Evolutionary conservation across 2,329 filamentous ascomycete genomes (phyloP).

Genomic region (Cladosporium sp.): DNA sequence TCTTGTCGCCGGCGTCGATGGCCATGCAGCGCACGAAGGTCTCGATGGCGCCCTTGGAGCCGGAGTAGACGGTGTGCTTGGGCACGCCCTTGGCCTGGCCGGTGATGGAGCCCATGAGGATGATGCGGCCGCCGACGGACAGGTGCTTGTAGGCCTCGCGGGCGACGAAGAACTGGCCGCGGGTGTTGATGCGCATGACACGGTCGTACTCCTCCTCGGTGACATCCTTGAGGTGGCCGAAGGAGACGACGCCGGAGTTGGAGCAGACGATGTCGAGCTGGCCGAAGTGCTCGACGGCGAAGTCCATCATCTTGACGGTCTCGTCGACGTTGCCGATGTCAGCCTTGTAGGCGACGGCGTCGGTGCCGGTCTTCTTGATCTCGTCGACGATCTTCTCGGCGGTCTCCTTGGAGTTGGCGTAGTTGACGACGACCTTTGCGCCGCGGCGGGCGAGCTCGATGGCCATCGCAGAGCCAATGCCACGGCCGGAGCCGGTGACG

Average conservation of each 20-base stretch:
- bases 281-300: constrained; percentile 64
- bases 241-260: constrained; percentile 62
- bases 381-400: constrained; percentile 65
- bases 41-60: constrained; percentile 56
- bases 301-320: constrained; percentile 63
- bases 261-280: constrained; percentile 69
- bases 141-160: constrained; percentile 57
- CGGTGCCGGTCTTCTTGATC: constrained; percentile 63
- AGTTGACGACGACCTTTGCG: constrained; percentile 67
- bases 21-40: constrained; percentile 57
- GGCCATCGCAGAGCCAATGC: constrained; percentile 67
- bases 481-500: constrained; percentile 59
- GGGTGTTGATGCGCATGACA: constrained; percentile 62
- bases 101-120: constrained; percentile 58
- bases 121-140: constrained; percentile 53
- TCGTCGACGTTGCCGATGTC: constrained; percentile 66
- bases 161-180: constrained; percentile 64
- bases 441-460: constrained; percentile 65
- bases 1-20: constrained; percentile 56
- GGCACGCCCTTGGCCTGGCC: constrained; percentile 58
- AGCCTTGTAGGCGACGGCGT: constrained; percentile 65
- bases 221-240: constrained; percentile 56
- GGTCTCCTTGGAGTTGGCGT: constrained; percentile 63
- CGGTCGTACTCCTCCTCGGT: constrained; percentile 58
- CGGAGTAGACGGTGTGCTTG: constrained; percentile 56